Base-by-base conservation (phyloP, 2,329 filamentous ascomycete species). In the Dissoconium aciculare region DNA sequence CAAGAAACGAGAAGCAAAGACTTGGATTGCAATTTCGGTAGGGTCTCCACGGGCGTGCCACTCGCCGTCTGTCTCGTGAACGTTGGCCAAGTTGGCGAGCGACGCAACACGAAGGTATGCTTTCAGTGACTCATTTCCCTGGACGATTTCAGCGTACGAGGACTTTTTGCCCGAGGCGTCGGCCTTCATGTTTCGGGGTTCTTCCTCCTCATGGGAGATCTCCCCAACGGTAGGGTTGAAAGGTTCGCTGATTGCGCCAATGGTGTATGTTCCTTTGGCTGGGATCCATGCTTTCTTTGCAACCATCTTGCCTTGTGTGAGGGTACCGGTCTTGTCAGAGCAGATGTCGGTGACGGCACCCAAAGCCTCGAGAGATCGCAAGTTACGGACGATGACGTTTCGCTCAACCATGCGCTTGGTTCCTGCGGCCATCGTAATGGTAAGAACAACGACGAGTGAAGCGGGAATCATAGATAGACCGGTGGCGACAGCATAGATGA, bases 11-110 rank as follows among this genome's bases (percentile, higher is more conserved):
- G 67, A 69, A 5, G 74, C 73, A 46, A 82, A 79, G 0, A 82
- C 77, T 42, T 81, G 75, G 27, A 82, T 77, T 2, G 77, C 76
- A 37, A 82, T 78, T 43, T 82, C 77, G 1, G 76, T 80, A 0
- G 73, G 72, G 40, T 78, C 74, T 25, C 74, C 75, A 28, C 71
- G 67, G 15, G 69, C 71, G 33, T 69, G 62, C 74, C 74, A 79
- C 31, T 63, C 55, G 15, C 66, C 60, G n/a, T 64, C 59, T 27
- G 57, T 59, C 38, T 70, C 59, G 37, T 73, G 66, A 3, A 79
- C 66, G 17, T 65, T 65, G 2, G 74, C 72, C 13, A 79, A 56
- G 42, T 79, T 79, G 24, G 73, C 74, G 28, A 78, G 62, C 0
- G 73, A 68, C 4, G 73, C 70, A 15, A 76, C 64, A 32, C 72